Conservation (phyloP, 2,329 filamentous ascomycete genomes). For the Apiospora phragmitis region DNA sequence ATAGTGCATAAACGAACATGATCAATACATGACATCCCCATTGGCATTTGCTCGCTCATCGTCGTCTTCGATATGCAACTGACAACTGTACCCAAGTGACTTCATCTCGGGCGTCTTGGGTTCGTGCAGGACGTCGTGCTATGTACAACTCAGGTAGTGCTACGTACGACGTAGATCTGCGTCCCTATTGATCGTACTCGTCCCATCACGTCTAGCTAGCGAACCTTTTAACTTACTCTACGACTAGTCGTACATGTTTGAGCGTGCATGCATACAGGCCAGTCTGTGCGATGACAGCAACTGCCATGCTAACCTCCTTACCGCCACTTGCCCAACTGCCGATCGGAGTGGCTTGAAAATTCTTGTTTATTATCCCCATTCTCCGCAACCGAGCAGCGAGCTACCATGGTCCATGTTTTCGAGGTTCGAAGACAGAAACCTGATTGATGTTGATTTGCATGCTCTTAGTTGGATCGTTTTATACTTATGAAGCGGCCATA, state of each 20-base stretch:
- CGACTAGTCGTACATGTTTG: not conserved
- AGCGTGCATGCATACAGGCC: not conserved
- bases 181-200: not conserved
- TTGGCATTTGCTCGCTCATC: not conserved
- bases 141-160: not conserved
- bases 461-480: not conserved
- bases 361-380: not conserved
- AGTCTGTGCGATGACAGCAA: not conserved
- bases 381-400: not conserved
- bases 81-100: no score
- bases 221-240: not conserved
- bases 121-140: not conserved
- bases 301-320: not conserved
- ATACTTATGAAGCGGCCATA: not conserved
- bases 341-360: not conserved
- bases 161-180: not conserved
- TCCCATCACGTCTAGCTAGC: not conserved
- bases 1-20: slow-evolving; percentile 9
- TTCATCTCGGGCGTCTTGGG: not conserved
- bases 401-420: not conserved
- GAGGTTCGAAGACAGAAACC: not conserved
- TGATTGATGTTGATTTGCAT: not conserved
- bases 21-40: not conserved
- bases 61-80: not conserved
- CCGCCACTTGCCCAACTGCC: slow-evolving; percentile 3